phyloP scores from a whole-genome alignment of 441 rosid genomes.

The Manihot esculenta region DNA sequence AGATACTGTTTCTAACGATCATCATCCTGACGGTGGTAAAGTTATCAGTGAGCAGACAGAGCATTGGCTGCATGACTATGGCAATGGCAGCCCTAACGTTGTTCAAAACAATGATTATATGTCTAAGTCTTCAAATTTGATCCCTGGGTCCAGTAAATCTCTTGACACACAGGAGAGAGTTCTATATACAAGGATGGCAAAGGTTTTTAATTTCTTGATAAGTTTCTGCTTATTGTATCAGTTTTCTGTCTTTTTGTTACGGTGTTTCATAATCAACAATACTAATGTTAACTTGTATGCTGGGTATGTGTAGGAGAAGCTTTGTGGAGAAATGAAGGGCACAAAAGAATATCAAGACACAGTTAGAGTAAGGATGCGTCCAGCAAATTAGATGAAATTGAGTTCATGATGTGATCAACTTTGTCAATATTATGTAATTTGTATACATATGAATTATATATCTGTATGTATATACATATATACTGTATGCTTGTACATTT shows the following conservation, averaged over 20 bases:
- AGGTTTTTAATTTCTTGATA: conserved; percentile 31
- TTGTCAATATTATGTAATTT: conserved; percentile 3
- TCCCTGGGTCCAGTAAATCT: conserved; percentile 37
- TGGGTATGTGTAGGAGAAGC: conserved; percentile 39
- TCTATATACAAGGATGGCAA: conserved; percentile 39
- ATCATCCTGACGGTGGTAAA: conserved; percentile 31
- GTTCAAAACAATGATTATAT: conserved; percentile 40
- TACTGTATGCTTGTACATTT: neutral
- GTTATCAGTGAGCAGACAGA: conserved; percentile 30
- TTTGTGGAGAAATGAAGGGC: conserved; percentile 37
- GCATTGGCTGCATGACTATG: conserved; percentile 33
- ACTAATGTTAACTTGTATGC: conserved; percentile 15
- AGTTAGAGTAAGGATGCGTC: conserved; percentile 31
- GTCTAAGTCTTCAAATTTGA: conserved; percentile 41
- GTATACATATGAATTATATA: neutral
- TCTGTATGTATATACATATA: neutral
- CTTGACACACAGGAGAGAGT: conserved; percentile 44
- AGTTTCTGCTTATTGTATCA: neutral
- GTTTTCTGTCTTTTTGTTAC: too few species aligned
- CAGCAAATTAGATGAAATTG: conserved; percentile 45
- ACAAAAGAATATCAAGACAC: conserved; percentile 33
- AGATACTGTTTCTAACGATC: conserved; percentile 37
- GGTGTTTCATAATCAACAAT: neutral
- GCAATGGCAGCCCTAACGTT: conserved; percentile 27
- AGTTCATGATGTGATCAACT: conserved; percentile 30